Conservation (phyloP, 805 yeast species). For the Lipomyces sp. region DNA sequence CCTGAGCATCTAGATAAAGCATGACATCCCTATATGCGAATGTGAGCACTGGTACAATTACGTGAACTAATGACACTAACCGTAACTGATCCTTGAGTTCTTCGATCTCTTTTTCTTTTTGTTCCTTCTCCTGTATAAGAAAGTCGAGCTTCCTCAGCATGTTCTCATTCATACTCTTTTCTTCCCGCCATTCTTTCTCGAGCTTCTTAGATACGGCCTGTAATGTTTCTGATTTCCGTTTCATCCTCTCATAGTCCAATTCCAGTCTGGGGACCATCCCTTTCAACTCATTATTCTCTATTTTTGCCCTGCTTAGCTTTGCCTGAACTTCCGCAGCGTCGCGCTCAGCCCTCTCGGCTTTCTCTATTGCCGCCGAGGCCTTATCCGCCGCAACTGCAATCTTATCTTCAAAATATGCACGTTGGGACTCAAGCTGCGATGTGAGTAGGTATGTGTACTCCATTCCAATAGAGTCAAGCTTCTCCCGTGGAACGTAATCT, state of each 20-base stretch:
- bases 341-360: slow-evolving; percentile 37
- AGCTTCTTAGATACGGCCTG: slow-evolving; percentile 42
- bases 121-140: slow-evolving; percentile 42
- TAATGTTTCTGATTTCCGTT: slow-evolving; percentile 35
- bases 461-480: slow-evolving; percentile 63
- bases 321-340: slow-evolving; percentile 34
- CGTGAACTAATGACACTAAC: slow-evolving; percentile 7
- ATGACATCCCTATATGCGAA: slow-evolving; percentile 69
- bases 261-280: slow-evolving; percentile 23
- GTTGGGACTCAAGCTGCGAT: slow-evolving; percentile 82
- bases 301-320: slow-evolving; percentile 7
- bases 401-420: slow-evolving; percentile 75
- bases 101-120: slow-evolving; percentile 40
- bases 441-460: slow-evolving; percentile 81
- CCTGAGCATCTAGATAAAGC: slow-evolving; percentile 77
- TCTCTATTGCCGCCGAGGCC: slow-evolving; percentile 39
- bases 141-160: slow-evolving; percentile 50
- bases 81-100: slow-evolving; percentile 45
- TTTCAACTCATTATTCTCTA: slow-evolving; percentile 22
- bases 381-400: slow-evolving; percentile 46
- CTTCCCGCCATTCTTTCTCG: slow-evolving; percentile 52
- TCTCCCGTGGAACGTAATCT: slow-evolving; percentile 43
- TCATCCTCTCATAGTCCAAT: slow-evolving; percentile 24
- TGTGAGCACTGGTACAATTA: not conserved
- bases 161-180: slow-evolving; percentile 52